A percentile compares a stretch with the other conserved stretches of the same genome.
Conservation (phyloP, 108 stramenopile species). For the Nitzschia palea region DNA sequence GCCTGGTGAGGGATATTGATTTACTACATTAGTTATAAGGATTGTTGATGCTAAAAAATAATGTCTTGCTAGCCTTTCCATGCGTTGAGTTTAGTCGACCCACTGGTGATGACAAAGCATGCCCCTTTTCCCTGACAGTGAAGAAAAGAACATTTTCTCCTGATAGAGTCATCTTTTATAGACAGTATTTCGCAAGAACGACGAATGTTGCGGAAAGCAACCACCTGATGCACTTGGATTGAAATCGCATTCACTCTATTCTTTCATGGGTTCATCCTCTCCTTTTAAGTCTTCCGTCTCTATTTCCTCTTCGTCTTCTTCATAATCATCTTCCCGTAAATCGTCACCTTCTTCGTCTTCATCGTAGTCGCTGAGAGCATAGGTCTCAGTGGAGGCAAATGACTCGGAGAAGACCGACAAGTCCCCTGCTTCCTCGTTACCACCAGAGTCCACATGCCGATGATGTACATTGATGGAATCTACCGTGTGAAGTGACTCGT, state of each 20-base stretch:
- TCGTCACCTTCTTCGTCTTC: slow-evolving; percentile 17
- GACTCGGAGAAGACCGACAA: slow-evolving; percentile 38
- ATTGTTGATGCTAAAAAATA: no score
- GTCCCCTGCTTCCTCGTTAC: slow-evolving; percentile 23
- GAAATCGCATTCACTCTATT: neutral
- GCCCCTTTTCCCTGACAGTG: no score
- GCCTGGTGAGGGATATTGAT: no score
- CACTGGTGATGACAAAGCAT: no score
- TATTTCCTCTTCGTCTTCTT: slow-evolving; percentile 5
- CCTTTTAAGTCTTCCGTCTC: neutral
- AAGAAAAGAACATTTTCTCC: no score
- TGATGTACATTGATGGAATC: slow-evolving; percentile 21
- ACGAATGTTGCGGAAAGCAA: no score
- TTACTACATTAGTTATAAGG: no score
- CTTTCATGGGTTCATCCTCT: slow-evolving; percentile 15
- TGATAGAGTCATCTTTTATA: no score
- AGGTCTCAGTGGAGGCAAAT: slow-evolving; percentile 30
- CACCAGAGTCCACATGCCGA: slow-evolving; percentile 15
- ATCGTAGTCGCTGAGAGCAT: slow-evolving; percentile 22
- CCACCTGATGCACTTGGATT: neutral
- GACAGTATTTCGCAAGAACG: no score
- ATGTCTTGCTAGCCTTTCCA: no score
- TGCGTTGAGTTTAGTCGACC: no score
- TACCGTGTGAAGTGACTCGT: slow-evolving; percentile 23
- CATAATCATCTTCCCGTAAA: slow-evolving; percentile 7